A percentile compares a stretch with the other conserved stretches of the same genome.
Evolutionary conservation across 805 yeast species (phyloP).

Genomic region (Starmera quercuum): DNA sequence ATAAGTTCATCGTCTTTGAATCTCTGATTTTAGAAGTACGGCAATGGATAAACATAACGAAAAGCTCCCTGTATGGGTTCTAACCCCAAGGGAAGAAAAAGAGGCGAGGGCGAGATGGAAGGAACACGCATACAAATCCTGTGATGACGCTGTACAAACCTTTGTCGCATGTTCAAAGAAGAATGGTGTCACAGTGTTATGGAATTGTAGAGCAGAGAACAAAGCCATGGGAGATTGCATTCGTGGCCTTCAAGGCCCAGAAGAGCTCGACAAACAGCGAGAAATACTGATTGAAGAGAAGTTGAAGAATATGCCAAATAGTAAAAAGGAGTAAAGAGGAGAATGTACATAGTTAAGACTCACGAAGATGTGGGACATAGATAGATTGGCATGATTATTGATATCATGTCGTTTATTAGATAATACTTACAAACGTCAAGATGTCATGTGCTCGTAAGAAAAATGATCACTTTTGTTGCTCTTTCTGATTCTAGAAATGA

Average conservation of each 20-base stretch:
- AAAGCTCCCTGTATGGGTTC: conserved; percentile 63
- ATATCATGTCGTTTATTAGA: too few species aligned
- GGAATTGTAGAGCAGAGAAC: conserved; percentile 53
- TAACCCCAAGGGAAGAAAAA: conserved; percentile 72
- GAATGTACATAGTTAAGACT: too few species aligned
- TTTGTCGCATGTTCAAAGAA: conserved; percentile 61
- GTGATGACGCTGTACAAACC: conserved; percentile 63
- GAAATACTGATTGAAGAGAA: conserved; percentile 46
- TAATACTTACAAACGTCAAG: too few species aligned
- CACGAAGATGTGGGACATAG: too few species aligned
- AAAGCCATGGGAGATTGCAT: conserved; percentile 59
- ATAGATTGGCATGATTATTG: too few species aligned
- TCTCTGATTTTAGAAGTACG: too few species aligned
- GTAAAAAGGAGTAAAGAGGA: neutral
- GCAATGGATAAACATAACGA: conserved; percentile 21
- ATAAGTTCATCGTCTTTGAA: too few species aligned
- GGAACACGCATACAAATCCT: conserved; percentile 51
- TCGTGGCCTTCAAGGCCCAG: conserved; percentile 47
- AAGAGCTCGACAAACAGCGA: conserved; percentile 62
- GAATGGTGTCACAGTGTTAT: conserved; percentile 59
- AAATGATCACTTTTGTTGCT: too few species aligned
- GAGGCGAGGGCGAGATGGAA: conserved; percentile 67
- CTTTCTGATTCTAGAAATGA: too few species aligned
- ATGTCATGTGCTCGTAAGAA: too few species aligned
- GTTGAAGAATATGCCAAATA: neutral